Conservation (phyloP, 2,329 filamentous ascomycete species). For the Ilyonectria destructans region DNA sequence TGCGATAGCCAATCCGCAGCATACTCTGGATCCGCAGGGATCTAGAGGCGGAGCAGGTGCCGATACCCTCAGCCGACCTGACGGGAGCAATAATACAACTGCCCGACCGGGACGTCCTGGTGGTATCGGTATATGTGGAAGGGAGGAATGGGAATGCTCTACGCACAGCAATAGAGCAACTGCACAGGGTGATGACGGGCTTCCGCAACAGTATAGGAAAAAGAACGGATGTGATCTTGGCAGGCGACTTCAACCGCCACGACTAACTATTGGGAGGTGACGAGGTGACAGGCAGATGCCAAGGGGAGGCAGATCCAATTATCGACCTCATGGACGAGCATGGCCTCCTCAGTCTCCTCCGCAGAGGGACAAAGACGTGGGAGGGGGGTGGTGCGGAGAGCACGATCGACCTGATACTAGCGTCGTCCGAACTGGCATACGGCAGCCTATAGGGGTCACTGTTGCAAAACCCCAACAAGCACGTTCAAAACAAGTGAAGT, state of each 20-base stretch:
- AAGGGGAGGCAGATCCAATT: slow-evolving; percentile 56
- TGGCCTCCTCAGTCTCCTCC: slow-evolving; percentile 38
- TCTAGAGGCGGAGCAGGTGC: too few species aligned
- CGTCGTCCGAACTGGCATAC: slow-evolving; percentile 41
- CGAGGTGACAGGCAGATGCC: slow-evolving; percentile 35
- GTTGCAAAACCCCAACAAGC: too few species aligned
- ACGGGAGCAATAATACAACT: slow-evolving; percentile 15
- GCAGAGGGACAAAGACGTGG: slow-evolving; percentile 54
- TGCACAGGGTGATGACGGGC: neutral
- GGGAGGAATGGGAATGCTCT: too few species aligned
- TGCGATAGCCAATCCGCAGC: slow-evolving; percentile 21
- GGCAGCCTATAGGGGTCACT: too few species aligned
- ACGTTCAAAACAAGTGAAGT: too few species aligned
- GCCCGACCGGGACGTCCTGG: too few species aligned
- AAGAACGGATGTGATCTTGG: slow-evolving; percentile 7
- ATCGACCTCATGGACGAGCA: slow-evolving; percentile 56
- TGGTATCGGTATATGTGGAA: too few species aligned
- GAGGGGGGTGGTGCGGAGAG: slow-evolving; percentile 25
- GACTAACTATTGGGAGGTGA: slow-evolving; percentile 7
- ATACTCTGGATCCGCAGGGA: too few species aligned
- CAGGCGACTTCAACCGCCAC: too few species aligned
- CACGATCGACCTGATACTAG: slow-evolving; percentile 43
- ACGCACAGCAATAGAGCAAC: neutral
- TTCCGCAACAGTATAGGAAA: neutral
- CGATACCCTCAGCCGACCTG: slow-evolving; percentile 22